Evolutionary conservation across 192 early-diverging fungal species (phyloP), one percentile per base, ranked within the genome.

Genomic region (Podila clonocystis): DNA sequence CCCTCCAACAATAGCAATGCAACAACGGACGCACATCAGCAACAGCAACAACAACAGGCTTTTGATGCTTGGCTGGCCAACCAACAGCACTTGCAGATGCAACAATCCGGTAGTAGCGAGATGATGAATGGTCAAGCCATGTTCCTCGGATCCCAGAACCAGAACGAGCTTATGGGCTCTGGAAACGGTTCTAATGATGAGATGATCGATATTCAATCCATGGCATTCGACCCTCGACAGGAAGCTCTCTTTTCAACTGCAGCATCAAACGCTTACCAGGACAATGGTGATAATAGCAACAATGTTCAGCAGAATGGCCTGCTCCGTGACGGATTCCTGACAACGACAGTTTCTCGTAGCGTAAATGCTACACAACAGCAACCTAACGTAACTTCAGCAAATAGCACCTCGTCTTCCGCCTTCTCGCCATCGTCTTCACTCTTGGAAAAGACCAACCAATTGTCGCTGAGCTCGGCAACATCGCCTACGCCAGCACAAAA

Each of bases 191-290:
- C 52, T 3, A 31, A 31, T 1, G 75, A 77, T 5, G 75, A 77
- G 7, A 55, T 70, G 38, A 59, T 70, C 30, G 68, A 77, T 22
- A 70, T 77, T 12, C 63, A 60, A 20, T 50, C 75, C 6, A 77
- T 70, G 19, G 17, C 67, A 5, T 70, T 77, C 38, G 75, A 77
- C n/a, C 68, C 75, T 24, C 48, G 75, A 22, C 68, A 70, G 19
- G 63, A 77, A 9, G 68, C 62, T 0, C 58, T 77, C 30, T 77
- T 77, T n/a, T 77, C 75, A 17, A 76, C 33, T 28, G 75, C 75
- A 2, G 75, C 75, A 5, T 71, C 75, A 9, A 70, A 50, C 45
- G 28, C 58, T 5, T 70, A 65, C 36, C 13, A 12, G 2, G 12
- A 50, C 15, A 22, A 28, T 1, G 13, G 22, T 36, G 31, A 41